Base-by-base conservation (phyloP, 2,329 filamentous ascomycete species). In the Stachybotrys chartarum region DNA sequence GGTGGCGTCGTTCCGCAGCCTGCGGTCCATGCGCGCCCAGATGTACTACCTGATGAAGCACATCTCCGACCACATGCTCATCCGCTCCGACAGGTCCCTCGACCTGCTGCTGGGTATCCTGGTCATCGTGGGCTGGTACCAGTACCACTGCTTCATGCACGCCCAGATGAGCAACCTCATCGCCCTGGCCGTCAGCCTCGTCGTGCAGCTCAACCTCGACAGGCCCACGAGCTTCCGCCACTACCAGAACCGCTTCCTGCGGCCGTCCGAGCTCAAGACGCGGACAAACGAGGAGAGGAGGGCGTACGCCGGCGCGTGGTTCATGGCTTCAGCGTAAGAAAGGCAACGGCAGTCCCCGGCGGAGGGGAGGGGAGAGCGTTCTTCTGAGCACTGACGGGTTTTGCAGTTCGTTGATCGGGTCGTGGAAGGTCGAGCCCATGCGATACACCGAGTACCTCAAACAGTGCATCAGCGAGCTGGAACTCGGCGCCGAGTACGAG, bases 141-240 rank as follows among this genome's bases (percentile, higher is more conserved):
- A 82, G 50, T 77, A 81, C 52, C 79, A 82, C 61, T 81, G 78
- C 59, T 72, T 80, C 58, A 71, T 77, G 63, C 79, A 82, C 53
- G 71, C 74, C 1, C 80, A 83, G 57, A 63, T 83, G 12, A 75
- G 75, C 60, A 81, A 78, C 53, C 66, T 83, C 3, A 63, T 82
- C 3, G 71, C 76, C 8, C 59, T 84, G 18, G 76, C 79, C 1
- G 64, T 72, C 12, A 78, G 75, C 5, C 70, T 82, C 1, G 67
- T 75, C 7, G 72, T 72, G 0, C 79, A 81, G 54, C 62, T 82
- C 42, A 75, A 74, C 3, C 62, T 83, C 12, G 76, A 75, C 49
- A 69, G 68, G 45, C 45, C 45, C 45, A 17, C 8, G 10, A 14
- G 8, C 8, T 42, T 10, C 35, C 35, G 14, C 14, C 8, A 42